These are phyloP conservation scores for Plantago ovata DNA, from an alignment of 257 asterid genomes.

Conservation along the genomic window DNA sequence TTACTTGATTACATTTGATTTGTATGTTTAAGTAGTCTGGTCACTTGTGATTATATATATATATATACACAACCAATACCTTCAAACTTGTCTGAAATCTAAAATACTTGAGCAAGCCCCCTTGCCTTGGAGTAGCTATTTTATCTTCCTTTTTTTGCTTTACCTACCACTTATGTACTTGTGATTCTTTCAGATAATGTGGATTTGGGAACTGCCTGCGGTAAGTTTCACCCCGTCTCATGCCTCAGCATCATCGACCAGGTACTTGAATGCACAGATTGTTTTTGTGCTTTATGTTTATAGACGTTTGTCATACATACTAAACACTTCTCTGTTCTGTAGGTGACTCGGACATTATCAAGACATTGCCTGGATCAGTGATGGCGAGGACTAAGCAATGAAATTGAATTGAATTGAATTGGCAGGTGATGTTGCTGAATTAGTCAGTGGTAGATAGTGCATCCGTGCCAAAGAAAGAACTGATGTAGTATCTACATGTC, in stretches of 20 bases:
- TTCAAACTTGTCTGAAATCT: too few species aligned
- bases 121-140: too few species aligned
- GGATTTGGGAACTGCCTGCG: constrained; percentile 80
- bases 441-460: neutral
- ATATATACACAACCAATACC: too few species aligned
- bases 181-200: constrained; percentile 45
- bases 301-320: too few species aligned
- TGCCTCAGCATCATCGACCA: constrained; percentile 75
- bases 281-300: too few species aligned
- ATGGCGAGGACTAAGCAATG: neutral
- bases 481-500: neutral
- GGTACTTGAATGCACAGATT: constrained; percentile 26
- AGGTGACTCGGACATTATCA: too few species aligned
- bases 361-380: neutral
- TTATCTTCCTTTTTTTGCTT: neutral
- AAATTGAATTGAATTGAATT: neutral
- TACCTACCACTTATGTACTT: neutral
- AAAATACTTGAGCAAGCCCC: too few species aligned
- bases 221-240: constrained; percentile 64
- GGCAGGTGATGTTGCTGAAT: neutral
- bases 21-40: too few species aligned
- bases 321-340: too few species aligned
- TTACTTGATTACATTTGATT: too few species aligned
- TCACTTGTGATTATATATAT: too few species aligned
- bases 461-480: neutral